Base-by-base conservation (phyloP, 2,329 filamentous ascomycete species). In the Trichoderma sp. region DNA sequence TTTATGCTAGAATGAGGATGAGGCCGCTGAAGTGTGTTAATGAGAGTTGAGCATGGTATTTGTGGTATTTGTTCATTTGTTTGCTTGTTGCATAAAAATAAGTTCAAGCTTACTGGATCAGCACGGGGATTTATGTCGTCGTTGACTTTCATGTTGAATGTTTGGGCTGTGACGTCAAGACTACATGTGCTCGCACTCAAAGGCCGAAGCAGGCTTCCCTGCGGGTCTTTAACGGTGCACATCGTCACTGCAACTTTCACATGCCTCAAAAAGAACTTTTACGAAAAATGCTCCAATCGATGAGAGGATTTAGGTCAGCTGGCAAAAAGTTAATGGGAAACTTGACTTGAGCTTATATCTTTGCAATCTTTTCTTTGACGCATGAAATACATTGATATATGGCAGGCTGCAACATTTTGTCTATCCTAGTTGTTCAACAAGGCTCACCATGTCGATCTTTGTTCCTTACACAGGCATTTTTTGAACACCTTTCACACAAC, bases 111-210 rank as follows among this genome's bases (percentile, higher is more conserved):
- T n/a, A 7, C 57, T 7, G 61, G 32, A 26, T 36, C 61, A 65
- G 53, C 21, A 65, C 18, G 28, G 14, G 51, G 12, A 32, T 61
- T 51, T 61, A 61, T 30, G 36, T 30, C 21, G 66, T 32, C 28
- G 36, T 61, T 26, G 53, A 61, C 28, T 69, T 43, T 14, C 24
- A n/a, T 18, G 56, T 26, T 51, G 12, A 34, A 34, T 60, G 18
- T 30, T 34, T 34, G 57, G 12, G 30, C 47, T 51, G 61, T 71
- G 69, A 71, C 69, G 69, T 71, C 69, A 71, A 39, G 26, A 51
- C 57, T 47, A 51, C 36, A 26, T 51, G n/a, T 51, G n/a, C 43
- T 47, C 12, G 36, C 39, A n/a, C 39, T 43, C 21, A 56, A 18
- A 61, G n/a, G 57, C 39, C 34, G 28, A 60, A 69, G 66, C 66